Evolutionary conservation across 2,329 filamentous ascomycete genomes (phyloP), one percentile per base, ranked within the genome.

Genomic region (Aspergillus sp.): DNA sequence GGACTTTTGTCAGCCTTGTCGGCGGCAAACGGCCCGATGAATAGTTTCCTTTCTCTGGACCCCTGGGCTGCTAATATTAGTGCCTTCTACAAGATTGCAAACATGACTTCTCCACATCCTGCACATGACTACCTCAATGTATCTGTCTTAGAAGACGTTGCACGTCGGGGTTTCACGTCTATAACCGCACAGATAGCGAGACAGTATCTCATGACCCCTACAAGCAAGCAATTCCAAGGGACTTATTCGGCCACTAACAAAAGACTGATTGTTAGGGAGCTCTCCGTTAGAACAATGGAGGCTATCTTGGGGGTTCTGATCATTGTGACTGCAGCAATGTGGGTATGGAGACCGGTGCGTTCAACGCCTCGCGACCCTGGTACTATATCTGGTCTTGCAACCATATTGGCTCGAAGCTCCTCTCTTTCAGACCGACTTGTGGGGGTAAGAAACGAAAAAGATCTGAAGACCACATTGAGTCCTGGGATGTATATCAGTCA

Each of bases 281-380:
- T 47, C 7, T 44, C 45, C 2, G 45, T 38, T 10, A 32, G 45
- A 9, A 13, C 44, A 7, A 47, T 44, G 45, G 45, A 47, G 27
- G 33, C 45, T 6, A 26, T 33, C 6, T 8, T 39, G 33, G 40
- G 29, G 5, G 40, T 38, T 8, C 10, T 44, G 12, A 9, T 47
- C 5, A 6, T 47, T 3, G 8, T 44, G 27, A 29, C 32, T 5
- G 45, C 31, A 11, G 37, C 13, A 9, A 36, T 47, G n/a, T 47
- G 41, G 37, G 1, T 33, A 7, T 38, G 33, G 33, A 39, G 45
- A 19, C 45, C 45, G 5, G 37, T 39, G 9, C 33, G 30, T 6
- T 41, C 27, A 29, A 47, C 45, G 5, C 34, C 45, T 29, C 32
- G 45, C n/a, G 45, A 47, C 28, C 45, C 45, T 11, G 41, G 40